Evolutionary conservation across 1,284 basidiomycete genomes (phyloP).

Genomic region (Ganoderma multipileum): DNA sequence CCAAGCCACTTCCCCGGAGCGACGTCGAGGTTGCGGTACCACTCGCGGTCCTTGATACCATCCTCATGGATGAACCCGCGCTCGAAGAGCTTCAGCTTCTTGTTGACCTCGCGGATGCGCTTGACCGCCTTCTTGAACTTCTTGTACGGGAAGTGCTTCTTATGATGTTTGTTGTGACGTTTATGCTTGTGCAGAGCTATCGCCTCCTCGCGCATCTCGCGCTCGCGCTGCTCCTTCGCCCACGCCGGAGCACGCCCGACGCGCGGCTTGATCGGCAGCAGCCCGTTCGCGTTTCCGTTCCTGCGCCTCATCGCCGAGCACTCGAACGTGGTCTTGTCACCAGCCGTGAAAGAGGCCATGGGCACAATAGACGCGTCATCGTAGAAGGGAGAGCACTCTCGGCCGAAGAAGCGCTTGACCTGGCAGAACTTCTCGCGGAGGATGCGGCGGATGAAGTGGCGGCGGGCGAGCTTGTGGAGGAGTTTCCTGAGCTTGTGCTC

Average conservation of each 20-base stretch:
- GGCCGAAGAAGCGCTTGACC: slow-evolving; percentile 36
- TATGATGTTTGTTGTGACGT: neutral
- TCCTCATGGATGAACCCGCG: slow-evolving; percentile 83
- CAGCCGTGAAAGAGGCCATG: slow-evolving; percentile 4
- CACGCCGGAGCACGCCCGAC: slow-evolving; percentile 33
- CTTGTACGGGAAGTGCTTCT: slow-evolving; percentile 23
- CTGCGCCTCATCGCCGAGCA: slow-evolving; percentile 23
- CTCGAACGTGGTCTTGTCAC: slow-evolving; percentile 27
- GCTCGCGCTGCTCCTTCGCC: slow-evolving; percentile 22
- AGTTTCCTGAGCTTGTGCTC: slow-evolving; percentile 40
- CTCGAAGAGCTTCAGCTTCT: slow-evolving; percentile 80
- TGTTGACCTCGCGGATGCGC: slow-evolving; percentile 72
- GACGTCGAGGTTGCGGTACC: slow-evolving; percentile 88
- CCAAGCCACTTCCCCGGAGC: slow-evolving; percentile 93
- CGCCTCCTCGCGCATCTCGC: slow-evolving; percentile 4
- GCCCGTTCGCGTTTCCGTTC: slow-evolving; percentile 21
- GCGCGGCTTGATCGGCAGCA: slow-evolving; percentile 31
- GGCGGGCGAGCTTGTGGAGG: slow-evolving; percentile 42
- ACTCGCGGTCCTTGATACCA: slow-evolving; percentile 84
- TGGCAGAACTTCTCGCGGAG: slow-evolving; percentile 34
- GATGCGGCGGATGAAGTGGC: slow-evolving; percentile 34
- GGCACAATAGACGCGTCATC: slow-evolving; percentile 10
- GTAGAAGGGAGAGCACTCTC: slow-evolving; percentile 29
- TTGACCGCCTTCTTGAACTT: slow-evolving; percentile 63
- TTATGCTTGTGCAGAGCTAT: slow-evolving; percentile 6